phyloP scores from a whole-genome alignment of 2,329 filamentous ascomycete species.

The Trichoderma sp. region DNA sequence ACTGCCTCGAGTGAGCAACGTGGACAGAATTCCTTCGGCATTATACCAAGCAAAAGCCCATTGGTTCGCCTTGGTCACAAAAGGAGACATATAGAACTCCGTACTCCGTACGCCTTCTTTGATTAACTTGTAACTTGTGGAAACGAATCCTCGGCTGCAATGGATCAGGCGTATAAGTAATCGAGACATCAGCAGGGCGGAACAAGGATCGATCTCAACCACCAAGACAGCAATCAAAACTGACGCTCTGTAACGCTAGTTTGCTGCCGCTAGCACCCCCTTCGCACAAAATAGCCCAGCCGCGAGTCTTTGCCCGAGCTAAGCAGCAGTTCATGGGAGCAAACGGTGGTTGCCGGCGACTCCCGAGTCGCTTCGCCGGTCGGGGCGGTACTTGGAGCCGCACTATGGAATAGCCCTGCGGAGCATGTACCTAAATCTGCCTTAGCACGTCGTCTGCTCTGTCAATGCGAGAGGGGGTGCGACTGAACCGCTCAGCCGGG shows the following conservation, averaged over 20 bases:
- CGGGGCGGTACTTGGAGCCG: constrained; percentile 10
- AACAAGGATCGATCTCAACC: background rate
- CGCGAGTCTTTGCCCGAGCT: background rate
- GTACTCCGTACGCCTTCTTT: background rate
- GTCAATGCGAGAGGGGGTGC: constrained; percentile 2
- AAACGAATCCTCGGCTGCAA: background rate
- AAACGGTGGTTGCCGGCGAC: background rate
- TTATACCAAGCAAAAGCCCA: background rate
- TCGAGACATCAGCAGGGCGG: background rate
- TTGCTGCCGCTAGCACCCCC: background rate
- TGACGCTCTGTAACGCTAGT: constrained; percentile 9
- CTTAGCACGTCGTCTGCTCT: background rate
- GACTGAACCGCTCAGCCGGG: constrained; percentile 7
- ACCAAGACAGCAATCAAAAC: background rate
- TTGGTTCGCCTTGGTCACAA: background rate
- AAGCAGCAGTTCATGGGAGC: background rate
- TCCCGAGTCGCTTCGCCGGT: constrained; percentile 4
- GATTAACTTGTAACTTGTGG: background rate
- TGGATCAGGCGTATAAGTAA: background rate
- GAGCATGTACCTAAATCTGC: constrained; percentile 7
- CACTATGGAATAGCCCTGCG: background rate
- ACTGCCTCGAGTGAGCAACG: background rate
- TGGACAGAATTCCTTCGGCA: background rate
- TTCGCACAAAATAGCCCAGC: background rate
- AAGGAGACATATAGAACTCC: background rate